These are phyloP conservation scores for Rhynchosporium graminicola DNA, from an alignment of 2,329 filamentous ascomycete genomes.

Conservation along the genomic window DNA sequence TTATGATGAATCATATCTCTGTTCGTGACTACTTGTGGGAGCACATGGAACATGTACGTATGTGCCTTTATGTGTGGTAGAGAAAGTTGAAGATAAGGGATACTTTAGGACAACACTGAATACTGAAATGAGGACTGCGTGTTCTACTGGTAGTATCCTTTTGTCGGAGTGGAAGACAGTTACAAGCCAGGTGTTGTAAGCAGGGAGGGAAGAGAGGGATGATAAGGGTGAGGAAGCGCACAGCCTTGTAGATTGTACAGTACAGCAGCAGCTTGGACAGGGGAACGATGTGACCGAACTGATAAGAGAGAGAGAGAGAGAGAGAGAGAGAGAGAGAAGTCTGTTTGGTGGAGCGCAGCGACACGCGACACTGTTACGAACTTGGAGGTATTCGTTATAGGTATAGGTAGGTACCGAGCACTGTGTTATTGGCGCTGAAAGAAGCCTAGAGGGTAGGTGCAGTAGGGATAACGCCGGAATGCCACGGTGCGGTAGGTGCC, in stretches of 20 bases:
- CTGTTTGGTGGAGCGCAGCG: background rate
- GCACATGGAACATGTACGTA: slow-evolving; percentile 8
- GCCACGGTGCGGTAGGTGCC: background rate
- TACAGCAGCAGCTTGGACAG: background rate
- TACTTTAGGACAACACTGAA: background rate
- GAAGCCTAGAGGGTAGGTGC: background rate
- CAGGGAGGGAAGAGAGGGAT: background rate
- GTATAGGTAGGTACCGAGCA: too few species aligned
- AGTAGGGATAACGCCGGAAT: background rate
- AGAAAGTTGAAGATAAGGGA: background rate
- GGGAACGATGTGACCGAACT: slow-evolving; percentile 1
- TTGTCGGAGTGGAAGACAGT: too few species aligned
- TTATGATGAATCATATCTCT: slow-evolving; percentile 16
- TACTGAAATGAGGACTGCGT: background rate
- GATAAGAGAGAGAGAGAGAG: slow-evolving; percentile 1
- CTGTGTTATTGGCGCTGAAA: background rate
- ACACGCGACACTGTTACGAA: background rate
- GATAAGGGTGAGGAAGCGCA: too few species aligned
- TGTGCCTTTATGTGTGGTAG: background rate
- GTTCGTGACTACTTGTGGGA: background rate
- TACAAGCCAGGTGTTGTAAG: background rate
- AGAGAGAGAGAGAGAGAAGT: background rate
- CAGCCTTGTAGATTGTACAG: background rate
- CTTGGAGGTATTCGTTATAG: too few species aligned
- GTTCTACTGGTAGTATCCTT: background rate